phyloP scores from a whole-genome alignment of 2,329 filamentous ascomycete species.

The Lachnellula arida region DNA sequence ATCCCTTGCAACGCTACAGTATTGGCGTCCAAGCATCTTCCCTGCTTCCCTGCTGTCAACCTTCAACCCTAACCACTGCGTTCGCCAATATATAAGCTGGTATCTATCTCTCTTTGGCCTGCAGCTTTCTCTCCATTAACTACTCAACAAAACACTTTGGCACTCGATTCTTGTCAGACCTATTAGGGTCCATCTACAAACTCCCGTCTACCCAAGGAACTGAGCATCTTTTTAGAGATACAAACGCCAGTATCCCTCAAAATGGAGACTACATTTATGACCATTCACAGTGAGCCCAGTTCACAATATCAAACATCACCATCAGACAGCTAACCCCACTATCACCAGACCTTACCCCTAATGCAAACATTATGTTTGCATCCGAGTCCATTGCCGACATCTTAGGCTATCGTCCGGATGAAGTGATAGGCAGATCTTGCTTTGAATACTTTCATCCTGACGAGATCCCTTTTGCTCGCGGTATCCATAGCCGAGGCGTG shows the following conservation, averaged over 20 bases:
- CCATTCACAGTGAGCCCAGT: slow-evolving; percentile 69
- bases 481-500: slow-evolving; percentile 68
- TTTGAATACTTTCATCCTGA: slow-evolving; percentile 86
- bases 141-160: not conserved
- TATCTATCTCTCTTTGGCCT: not conserved
- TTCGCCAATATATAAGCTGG: not conserved
- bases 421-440: slow-evolving; percentile 70
- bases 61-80: too few relatives aligned
- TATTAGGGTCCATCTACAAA: not conserved
- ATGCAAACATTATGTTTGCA: slow-evolving; percentile 76
- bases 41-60: too few relatives aligned
- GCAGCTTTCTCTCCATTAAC: not conserved
- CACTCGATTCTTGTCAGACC: not conserved
- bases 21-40: too few relatives aligned
- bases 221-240: slow-evolving; percentile 35
- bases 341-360: slow-evolving; percentile 60
- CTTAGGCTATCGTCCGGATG: slow-evolving; percentile 70
- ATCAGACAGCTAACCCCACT: slow-evolving; percentile 15
- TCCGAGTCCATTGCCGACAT: slow-evolving; percentile 82
- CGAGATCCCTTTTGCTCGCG: slow-evolving; percentile 69
- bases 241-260: slow-evolving; percentile 32
- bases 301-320: not conserved
- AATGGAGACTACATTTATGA: slow-evolving; percentile 88
- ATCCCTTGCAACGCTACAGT: too few relatives aligned
- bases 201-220: slow-evolving; percentile 20